Percentiles rank a stretch among this genome's conserved stretches.
phyloP scores from a whole-genome alignment of 140 eudicot genomes.

The Anethum foeniculum region DNA sequence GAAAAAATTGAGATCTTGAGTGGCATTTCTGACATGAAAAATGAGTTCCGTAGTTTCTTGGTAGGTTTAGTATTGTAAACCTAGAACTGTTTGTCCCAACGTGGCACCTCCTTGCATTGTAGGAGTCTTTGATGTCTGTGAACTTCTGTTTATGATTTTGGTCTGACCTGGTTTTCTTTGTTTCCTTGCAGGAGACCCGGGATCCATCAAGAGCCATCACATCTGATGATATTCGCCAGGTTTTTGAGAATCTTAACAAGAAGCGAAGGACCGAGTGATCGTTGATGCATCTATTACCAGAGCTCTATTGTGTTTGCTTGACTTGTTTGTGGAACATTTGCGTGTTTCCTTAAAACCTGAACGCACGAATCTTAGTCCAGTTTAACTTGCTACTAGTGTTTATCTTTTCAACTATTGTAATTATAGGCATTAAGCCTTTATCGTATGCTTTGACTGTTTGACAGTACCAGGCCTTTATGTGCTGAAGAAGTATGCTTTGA shows the following conservation, averaged over 20 bases:
- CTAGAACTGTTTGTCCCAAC: background rate
- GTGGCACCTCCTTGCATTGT: background rate
- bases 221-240: conserved; percentile 62
- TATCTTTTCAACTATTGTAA: background rate
- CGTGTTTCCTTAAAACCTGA: background rate
- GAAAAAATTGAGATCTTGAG: conserved; percentile 79
- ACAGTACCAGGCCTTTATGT: background rate
- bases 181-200: conserved; percentile 46
- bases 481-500: no score
- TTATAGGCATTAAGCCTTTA: background rate
- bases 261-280: conserved; percentile 39
- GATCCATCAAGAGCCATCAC: conserved; percentile 74
- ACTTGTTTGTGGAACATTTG: background rate
- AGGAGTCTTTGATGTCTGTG: background rate
- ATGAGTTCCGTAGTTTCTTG: conserved; percentile 60
- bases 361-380: background rate
- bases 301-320: background rate
- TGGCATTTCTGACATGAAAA: conserved; percentile 92
- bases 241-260: conserved; percentile 82
- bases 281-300: background rate
- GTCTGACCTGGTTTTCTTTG: background rate
- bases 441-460: background rate
- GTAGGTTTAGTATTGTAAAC: conserved; percentile 28
- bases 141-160: background rate
- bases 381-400: background rate